Evolutionary conservation across 768 basidiomycete species (phyloP), one percentile per base, ranked within the genome.

Genomic region (Sarcomyxa edulis): DNA sequence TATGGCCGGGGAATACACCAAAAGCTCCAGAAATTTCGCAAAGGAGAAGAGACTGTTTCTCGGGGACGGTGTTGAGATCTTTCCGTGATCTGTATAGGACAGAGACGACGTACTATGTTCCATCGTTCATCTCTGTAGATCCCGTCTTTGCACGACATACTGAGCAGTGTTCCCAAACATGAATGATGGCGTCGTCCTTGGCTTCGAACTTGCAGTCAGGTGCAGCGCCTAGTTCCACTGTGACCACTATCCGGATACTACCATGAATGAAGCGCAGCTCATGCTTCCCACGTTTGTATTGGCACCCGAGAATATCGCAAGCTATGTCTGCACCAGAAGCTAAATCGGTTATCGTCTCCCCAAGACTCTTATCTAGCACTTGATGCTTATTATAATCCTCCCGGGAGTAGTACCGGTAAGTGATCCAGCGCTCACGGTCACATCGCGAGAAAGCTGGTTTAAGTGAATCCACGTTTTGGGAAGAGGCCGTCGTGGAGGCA

Each of bases 11-110:
- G 73, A 71, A 48, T 74, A 78, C 6, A 74, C 44, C 2, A 74
- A 52, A 4, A 79, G 49, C 51, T 81, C 78, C 11, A 79, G 54
- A 45, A 66, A 79, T 49, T 81, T 81, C 12, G 68, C 72, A 41
- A 71, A 78, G 0, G 78, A 78, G 32, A 69, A 61, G 6, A 79
- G 50, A 39, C 78, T 78, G 33, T 20, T 30, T 6, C n/a, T n/a
- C n/a, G n/a, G n/a, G n/a, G n/a, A n/a, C n/a, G n/a, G n/a, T n/a
- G n/a, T n/a, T n/a, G n/a, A n/a, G n/a, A n/a, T n/a, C n/a, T n/a
- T n/a, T n/a, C n/a, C n/a, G n/a, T n/a, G n/a, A n/a, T n/a, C n/a
- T n/a, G n/a, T n/a, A n/a, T n/a, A n/a, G n/a, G n/a, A 36, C 10
- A 30, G 37, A 32, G n/a, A 19, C 15, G 36, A 69, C 78, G 40